These are phyloP conservation scores for Wakefieldia striispora DNA, from an alignment of 768 basidiomycete species.

Conservation along the genomic window DNA sequence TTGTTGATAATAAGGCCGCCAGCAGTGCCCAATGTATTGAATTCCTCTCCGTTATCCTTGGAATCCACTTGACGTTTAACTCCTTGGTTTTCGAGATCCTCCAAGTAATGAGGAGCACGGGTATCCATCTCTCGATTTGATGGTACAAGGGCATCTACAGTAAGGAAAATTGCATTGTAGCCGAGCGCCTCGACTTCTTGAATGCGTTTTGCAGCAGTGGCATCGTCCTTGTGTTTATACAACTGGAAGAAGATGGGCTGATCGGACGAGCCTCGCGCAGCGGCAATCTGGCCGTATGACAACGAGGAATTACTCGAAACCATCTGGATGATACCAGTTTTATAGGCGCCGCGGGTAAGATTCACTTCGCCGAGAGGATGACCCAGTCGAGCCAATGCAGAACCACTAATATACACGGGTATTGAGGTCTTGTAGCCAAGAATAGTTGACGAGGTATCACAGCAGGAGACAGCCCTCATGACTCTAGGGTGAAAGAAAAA, in stretches of 20 bases:
- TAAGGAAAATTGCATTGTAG: slow-evolving; percentile 87
- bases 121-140: slow-evolving; percentile 81
- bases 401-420: slow-evolving; percentile 81
- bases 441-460: slow-evolving; percentile 70
- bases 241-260: slow-evolving; percentile 81
- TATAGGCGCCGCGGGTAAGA: slow-evolving; percentile 67
- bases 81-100: slow-evolving; percentile 50
- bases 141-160: slow-evolving; percentile 84
- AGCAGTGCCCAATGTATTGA: slow-evolving; percentile 58
- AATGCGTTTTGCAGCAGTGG: slow-evolving; percentile 65
- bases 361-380: slow-evolving; percentile 90
- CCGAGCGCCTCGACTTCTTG: slow-evolving; percentile 68
- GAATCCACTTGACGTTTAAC: slow-evolving; percentile 19
- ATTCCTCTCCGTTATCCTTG: slow-evolving; percentile 33
- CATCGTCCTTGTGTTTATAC: slow-evolving; percentile 76
- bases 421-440: slow-evolving; percentile 70
- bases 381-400: slow-evolving; percentile 82
- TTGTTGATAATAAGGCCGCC: slow-evolving; percentile 64
- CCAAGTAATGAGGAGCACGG: slow-evolving; percentile 53
- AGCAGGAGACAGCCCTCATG: slow-evolving; percentile 60
- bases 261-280: slow-evolving; percentile 46
- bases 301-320: slow-evolving; percentile 77
- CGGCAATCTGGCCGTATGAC: slow-evolving; percentile 61
- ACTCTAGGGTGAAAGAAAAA: slow-evolving; percentile 89
- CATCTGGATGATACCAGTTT: slow-evolving; percentile 78